These are phyloP conservation scores for Hapsidospora chrysogenum DNA, from an alignment of 495 filamentous ascomycete species.

Conservation along the genomic window DNA sequence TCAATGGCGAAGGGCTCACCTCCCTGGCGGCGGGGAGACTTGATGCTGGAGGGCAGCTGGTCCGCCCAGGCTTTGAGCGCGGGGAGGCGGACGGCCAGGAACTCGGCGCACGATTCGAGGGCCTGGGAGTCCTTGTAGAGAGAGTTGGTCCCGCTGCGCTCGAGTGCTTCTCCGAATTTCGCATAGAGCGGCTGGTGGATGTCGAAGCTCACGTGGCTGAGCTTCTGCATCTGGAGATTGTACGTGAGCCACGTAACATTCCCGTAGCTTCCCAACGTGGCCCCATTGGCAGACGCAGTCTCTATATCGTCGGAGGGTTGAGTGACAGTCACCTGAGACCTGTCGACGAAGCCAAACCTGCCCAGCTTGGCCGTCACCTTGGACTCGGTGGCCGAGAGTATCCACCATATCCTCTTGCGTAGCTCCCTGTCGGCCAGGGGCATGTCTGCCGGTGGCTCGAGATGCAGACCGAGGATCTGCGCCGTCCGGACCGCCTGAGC, in stretches of 20 bases:
- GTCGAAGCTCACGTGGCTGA: constrained; percentile 19
- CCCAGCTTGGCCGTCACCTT: constrained; percentile 35
- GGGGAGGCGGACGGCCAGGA: background rate
- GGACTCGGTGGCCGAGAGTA: constrained; percentile 26
- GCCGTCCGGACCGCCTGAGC: constrained; percentile 29
- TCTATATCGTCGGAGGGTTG: constrained; percentile 21
- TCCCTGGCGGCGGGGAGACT: constrained; percentile 14
- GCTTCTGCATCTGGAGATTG: constrained; percentile 18
- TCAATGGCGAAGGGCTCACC: constrained; percentile 27
- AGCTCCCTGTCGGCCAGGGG: constrained; percentile 20
- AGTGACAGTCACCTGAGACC: constrained; percentile 16
- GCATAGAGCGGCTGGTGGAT: constrained; percentile 22
- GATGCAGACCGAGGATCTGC: constrained; percentile 34
- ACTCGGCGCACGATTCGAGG: constrained; percentile 10
- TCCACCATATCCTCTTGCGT: constrained; percentile 35
- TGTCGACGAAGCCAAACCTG: constrained; percentile 22
- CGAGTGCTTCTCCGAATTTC: constrained; percentile 5
- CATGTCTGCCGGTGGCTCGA: constrained; percentile 22
- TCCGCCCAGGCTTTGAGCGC: constrained; percentile 18
- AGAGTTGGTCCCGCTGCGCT: constrained; percentile 3
- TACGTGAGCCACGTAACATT: constrained; percentile 25
- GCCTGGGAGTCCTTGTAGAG: constrained; percentile 10
- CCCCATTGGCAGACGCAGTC: constrained; percentile 17
- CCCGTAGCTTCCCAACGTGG: constrained; percentile 18
- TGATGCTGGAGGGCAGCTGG: constrained; percentile 21